Percentiles rank a stretch among this genome's conserved stretches.
phyloP scores from a whole-genome alignment of 345 rosid genomes.

The Syzygium jambos region DNA sequence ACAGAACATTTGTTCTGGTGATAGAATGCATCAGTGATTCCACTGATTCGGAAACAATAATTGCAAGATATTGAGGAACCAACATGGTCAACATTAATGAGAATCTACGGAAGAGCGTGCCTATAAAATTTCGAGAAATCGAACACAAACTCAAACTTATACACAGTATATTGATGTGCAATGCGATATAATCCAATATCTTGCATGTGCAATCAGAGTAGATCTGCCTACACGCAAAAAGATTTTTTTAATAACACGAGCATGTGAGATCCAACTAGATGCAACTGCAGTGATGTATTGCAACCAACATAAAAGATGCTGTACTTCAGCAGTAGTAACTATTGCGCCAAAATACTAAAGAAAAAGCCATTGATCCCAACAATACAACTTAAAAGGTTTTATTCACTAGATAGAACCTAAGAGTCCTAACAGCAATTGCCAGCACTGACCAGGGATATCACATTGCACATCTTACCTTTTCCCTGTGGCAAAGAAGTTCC shows the following conservation, averaged over 20 bases:
- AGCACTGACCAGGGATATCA: background rate
- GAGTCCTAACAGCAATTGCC: background rate
- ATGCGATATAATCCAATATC: background rate
- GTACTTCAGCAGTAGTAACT: background rate
- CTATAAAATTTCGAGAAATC: background rate
- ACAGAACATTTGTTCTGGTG: background rate
- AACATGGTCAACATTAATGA: background rate
- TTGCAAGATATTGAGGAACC: background rate
- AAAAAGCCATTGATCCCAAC: background rate
- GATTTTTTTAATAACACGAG: background rate
- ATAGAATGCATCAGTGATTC: background rate
- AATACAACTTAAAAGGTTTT: background rate
- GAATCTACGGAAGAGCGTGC: background rate
- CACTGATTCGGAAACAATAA: background rate
- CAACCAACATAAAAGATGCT: background rate
- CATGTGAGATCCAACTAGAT: background rate
- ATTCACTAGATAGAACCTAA: background rate
- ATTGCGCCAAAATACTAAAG: background rate
- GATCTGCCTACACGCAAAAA: background rate
- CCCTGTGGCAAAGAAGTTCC: slow-evolving; percentile 87
- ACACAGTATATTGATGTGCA: background rate
- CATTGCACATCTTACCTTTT: slow-evolving; percentile 37
- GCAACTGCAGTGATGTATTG: background rate
- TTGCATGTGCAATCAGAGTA: background rate
- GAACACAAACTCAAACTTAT: background rate